Conservation (phyloP, 2,329 filamentous ascomycete species). For the Hirsutella rhossiliensis region DNA sequence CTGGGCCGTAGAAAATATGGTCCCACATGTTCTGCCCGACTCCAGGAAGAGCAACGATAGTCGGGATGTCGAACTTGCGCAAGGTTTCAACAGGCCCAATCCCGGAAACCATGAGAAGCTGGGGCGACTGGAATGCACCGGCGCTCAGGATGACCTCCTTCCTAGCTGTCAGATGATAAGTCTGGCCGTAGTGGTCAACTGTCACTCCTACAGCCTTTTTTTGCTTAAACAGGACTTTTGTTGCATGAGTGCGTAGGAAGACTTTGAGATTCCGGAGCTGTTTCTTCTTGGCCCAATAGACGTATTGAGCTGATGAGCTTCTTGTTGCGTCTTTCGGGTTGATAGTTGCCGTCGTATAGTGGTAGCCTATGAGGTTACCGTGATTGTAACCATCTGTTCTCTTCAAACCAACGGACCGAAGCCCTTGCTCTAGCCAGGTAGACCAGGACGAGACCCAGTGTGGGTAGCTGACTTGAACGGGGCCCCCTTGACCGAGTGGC, state of each 20-base stretch:
- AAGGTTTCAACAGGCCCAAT: constrained; percentile 32
- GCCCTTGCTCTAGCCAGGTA: constrained; percentile 9
- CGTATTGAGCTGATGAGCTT: constrained; percentile 13
- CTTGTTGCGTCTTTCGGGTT: constrained; percentile 9
- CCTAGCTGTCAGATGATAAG: background rate
- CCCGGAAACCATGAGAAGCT: constrained; percentile 38
- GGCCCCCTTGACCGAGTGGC: constrained; percentile 6
- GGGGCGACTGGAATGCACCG: constrained; percentile 37
- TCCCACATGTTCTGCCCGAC: constrained; percentile 49
- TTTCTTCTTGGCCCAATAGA: constrained; percentile 13
- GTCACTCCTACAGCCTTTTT: background rate
- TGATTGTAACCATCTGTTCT: constrained; percentile 9
- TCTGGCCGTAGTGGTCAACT: background rate
- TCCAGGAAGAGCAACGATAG: constrained; percentile 35
- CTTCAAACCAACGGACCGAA: constrained; percentile 15
- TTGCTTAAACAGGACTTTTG: constrained; percentile 30
- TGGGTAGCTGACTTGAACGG: constrained; percentile 13
- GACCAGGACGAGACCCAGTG: constrained; percentile 13
- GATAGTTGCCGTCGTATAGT: constrained; percentile 10
- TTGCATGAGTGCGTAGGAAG: constrained; percentile 27
- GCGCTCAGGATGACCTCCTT: constrained; percentile 36
- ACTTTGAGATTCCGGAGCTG: constrained; percentile 20
- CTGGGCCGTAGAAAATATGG: constrained; percentile 14
- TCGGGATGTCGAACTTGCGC: constrained; percentile 27
- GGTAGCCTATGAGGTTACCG: constrained; percentile 12